These are phyloP conservation scores for Botrytis paeoniae DNA, from an alignment of 2,329 filamentous ascomycete genomes.

Conservation along the genomic window DNA sequence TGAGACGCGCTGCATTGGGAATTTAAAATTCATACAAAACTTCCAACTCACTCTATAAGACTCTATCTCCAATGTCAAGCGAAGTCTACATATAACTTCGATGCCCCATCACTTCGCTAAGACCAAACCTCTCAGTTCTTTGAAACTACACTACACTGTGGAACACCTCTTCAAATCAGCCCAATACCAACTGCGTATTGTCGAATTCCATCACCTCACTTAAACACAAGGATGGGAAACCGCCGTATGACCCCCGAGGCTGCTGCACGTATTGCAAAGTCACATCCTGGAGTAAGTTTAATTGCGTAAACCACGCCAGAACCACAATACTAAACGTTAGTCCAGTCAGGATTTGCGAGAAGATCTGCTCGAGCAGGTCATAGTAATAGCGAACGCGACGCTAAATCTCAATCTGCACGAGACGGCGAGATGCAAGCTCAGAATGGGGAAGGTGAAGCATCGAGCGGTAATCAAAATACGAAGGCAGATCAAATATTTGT, in stretches of 20 bases:
- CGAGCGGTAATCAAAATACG: not conserved
- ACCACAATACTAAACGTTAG: not conserved
- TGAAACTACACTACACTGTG: not conserved
- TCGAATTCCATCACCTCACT: not conserved
- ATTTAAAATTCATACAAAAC: not conserved
- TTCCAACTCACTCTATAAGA: not conserved
- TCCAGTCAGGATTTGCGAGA: slow-evolving; percentile 14
- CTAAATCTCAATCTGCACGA: not conserved
- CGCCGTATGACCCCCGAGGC: slow-evolving; percentile 1
- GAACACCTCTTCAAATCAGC: not conserved
- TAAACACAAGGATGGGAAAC: not conserved
- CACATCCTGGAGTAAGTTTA: slow-evolving; percentile 9
- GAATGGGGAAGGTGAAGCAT: not conserved
- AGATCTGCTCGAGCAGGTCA: slow-evolving; percentile 3
- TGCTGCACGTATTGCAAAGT: slow-evolving; percentile 9
- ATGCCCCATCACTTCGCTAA: not conserved
- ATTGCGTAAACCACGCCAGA: not conserved
- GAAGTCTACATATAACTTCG: not conserved
- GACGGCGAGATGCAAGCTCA: not conserved
- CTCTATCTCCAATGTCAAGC: not conserved
- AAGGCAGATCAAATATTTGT: not conserved
- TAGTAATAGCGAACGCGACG: slow-evolving; percentile 1
- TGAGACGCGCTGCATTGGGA: not conserved
- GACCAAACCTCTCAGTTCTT: not conserved
- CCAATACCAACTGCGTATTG: not conserved